These are phyloP conservation scores for Penicillium cataractarum DNA, from an alignment of 495 filamentous ascomycete genomes.

Conservation along the genomic window DNA sequence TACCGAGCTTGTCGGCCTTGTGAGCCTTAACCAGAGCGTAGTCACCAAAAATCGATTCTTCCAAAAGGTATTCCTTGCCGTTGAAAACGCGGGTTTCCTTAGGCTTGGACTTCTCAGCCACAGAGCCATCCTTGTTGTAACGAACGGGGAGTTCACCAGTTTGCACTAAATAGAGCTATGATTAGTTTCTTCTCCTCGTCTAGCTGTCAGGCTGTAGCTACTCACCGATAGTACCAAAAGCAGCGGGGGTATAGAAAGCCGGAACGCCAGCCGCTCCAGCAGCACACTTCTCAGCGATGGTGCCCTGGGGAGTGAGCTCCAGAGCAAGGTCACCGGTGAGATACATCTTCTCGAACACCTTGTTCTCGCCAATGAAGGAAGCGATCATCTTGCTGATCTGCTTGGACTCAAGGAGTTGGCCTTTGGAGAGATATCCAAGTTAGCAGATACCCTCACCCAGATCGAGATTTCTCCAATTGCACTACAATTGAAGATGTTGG, in stretches of 20 bases:
- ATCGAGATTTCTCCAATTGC: neutral
- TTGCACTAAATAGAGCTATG: slow-evolving; percentile 51
- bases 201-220: neutral
- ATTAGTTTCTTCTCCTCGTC: neutral
- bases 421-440: slow-evolving; percentile 11
- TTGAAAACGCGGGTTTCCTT: slow-evolving; percentile 85
- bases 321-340: slow-evolving; percentile 78
- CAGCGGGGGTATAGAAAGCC: slow-evolving; percentile 89
- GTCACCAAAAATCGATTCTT: slow-evolving; percentile 82
- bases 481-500: neutral
- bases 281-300: slow-evolving; percentile 81
- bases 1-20: slow-evolving; percentile 86
- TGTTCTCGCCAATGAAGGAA: slow-evolving; percentile 88
- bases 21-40: slow-evolving; percentile 87
- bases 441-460: neutral
- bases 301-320: slow-evolving; percentile 87
- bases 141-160: slow-evolving; percentile 82
- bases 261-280: slow-evolving; percentile 85
- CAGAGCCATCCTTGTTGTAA: slow-evolving; percentile 78
- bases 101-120: slow-evolving; percentile 69
- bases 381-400: slow-evolving; percentile 90
- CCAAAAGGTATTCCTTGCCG: slow-evolving; percentile 80
- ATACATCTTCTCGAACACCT: slow-evolving; percentile 85
- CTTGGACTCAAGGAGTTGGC: slow-evolving; percentile 70
- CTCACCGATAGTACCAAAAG: slow-evolving; percentile 71